Evolutionary conservation across 1,139 yeast genomes (phyloP), one percentile per base, ranked within the genome.

Genomic region (Debaryomyces sp.): DNA sequence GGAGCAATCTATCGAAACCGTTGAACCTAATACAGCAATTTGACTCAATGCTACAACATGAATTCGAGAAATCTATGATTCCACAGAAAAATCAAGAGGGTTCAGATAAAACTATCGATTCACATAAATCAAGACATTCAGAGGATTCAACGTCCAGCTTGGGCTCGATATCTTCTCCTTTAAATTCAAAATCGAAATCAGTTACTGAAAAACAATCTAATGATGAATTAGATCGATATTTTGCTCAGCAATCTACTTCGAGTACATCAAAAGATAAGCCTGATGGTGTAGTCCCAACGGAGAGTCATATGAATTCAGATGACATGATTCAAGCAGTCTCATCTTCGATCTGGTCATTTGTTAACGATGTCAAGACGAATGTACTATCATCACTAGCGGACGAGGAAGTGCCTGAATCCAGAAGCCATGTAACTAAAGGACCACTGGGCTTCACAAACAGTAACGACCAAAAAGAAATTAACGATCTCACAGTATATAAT

Each of bases 11-110:
- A n/a, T 68, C 82, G 12, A 85, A 81, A 55, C 89, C 92, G 1
- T 70, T 86, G 42, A 80, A 75, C 38, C 71, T 85, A 49, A 74
- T 87, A 40, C 89, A 84, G 56, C 90, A 84, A 53, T 78, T 87
- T 58, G 94, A 87, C 62, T 80, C 80, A 44, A 73, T 85, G 67
- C 68, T 87, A 26, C 89, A 82, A 59, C 78, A 75, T 49, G 92
- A 86, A 60, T 74, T 87, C 53, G 92, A 86, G 57, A 80, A 62
- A 66, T 83, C 70, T 27, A 70, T 70, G 62, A 64, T 52, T 3
- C 61, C 60, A 9, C 34, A 43, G 8, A 54, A 54, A 26, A 40
- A 43, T 6, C 43, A 22, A 12, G 45, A 34, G 10, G 9, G 44
- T 21, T 17, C 37, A 7, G 10, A 17, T 18, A 23, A 23, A 15